Evolutionary conservation across 164 flowering plant species (phyloP).

Genomic region (Magnolia changhungtana): DNA sequence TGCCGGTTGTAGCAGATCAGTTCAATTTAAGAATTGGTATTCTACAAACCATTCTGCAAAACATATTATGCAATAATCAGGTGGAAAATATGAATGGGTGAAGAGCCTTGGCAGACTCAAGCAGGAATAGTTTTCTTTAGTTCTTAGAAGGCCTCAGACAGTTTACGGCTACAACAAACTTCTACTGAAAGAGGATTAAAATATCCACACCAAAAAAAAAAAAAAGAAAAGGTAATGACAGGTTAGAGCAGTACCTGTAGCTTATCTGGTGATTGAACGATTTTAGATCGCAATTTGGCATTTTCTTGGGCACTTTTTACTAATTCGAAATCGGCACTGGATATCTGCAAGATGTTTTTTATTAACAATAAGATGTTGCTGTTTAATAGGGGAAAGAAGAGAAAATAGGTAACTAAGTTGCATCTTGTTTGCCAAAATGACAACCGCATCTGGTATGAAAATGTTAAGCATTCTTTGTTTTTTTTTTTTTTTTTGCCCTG

Average conservation of each 20-base stretch:
- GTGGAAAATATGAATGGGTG: not conserved
- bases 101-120: not conserved
- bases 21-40: not conserved
- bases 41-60: not conserved
- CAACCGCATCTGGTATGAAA: not conserved
- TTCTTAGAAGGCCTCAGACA: not conserved
- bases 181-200: not conserved
- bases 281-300: slow-evolving; percentile 68
- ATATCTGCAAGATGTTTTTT: slow-evolving; percentile 42
- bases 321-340: slow-evolving; percentile 65
- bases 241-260: slow-evolving; percentile 51
- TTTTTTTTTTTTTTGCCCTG: not conserved
- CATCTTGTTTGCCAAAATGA: not conserved
- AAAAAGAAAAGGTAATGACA: not conserved
- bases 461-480: not conserved
- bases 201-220: not conserved
- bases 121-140: not conserved
- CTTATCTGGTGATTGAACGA: slow-evolving; percentile 95
- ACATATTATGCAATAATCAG: no score
- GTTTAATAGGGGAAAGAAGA: not conserved
- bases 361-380: not conserved
- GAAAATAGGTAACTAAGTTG: not conserved
- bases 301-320: slow-evolving; percentile 80
- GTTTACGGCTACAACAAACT: not conserved
- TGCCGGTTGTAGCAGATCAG: not conserved